Base-by-base conservation (phyloP, 768 basidiomycete species). In the Collybia nuda region DNA sequence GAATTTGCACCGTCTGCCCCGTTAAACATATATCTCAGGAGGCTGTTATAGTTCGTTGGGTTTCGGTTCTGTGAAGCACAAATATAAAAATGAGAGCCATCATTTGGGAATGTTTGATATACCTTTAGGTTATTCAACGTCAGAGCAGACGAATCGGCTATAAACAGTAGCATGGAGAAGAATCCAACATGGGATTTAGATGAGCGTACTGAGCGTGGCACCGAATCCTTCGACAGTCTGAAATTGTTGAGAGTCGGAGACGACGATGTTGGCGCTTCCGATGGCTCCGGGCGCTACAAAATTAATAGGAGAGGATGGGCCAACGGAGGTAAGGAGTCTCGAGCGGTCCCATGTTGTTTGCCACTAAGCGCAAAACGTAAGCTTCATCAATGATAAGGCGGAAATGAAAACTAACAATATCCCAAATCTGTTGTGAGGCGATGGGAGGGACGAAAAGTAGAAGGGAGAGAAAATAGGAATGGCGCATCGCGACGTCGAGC, bases 71-170 rank as follows among this genome's bases (percentile, higher is more conserved):
- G 47, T 0, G 32, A 2, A 9, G 28, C 3, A 3, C 14, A 2
- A 5, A 14, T 2, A 14, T 32, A 6, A 14, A 11, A 11, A 32
- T 11, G 14, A 11, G 9, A 2, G 12, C 32, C 3, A 32, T 32
- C 14, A 14, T 9, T 14, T 2, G 6, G 32, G 2, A 9, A 32
- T 11, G 14, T 6, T 4, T 32, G 12, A 14, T 56, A 15, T 54
- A 83, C 89, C 79, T 90, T 90, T 50, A 90, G 67, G 50, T 81
- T 80, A 57, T 70, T 81, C 19, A 90, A 65, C 19, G 78, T 65
- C 19, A 75, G 67, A 0, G 87, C 86, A 8, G 87, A 82, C 2
- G 86, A 87, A 60, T 90, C 88, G 23, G 87, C 88, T 90, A 26
- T 40, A 7, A n/a, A 8, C 23, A 19, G 24, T 5, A 3, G 21